Evolutionary conservation across 441 rosid species (phyloP).

Genomic region (Breynia disticha): DNA sequence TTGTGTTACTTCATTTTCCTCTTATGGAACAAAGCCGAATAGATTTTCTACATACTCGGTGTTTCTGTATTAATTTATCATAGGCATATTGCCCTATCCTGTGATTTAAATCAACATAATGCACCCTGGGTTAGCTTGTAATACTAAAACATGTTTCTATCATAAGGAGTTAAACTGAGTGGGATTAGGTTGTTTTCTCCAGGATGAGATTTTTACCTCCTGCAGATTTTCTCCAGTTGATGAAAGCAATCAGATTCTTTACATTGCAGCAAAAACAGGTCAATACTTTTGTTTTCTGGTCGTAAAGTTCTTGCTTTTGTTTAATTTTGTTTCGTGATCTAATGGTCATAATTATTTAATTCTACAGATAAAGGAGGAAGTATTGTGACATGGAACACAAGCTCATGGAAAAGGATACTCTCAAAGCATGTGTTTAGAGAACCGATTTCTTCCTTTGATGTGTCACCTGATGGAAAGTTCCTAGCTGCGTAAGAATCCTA

Average conservation of each 20-base stretch:
- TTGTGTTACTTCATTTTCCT: background rate
- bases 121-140: too few relatives aligned
- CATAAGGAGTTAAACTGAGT: background rate
- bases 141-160: too few relatives aligned
- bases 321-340: conserved; percentile 1
- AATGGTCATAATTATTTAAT: conserved; percentile 12
- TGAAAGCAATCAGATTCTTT: conserved; percentile 44
- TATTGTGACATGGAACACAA: conserved; percentile 64
- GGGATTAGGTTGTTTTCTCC: conserved; percentile 18
- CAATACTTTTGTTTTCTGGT: background rate
- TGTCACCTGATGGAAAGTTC: conserved; percentile 76
- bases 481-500: conserved; percentile 54
- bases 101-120: too few relatives aligned
- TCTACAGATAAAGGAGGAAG: conserved; percentile 54
- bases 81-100: too few relatives aligned
- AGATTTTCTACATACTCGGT: too few relatives aligned
- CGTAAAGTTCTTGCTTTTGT: background rate
- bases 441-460: conserved; percentile 57
- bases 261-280: conserved; percentile 72
- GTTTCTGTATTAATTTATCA: too few relatives aligned
- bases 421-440: conserved; percentile 51
- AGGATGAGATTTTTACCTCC: conserved; percentile 78
- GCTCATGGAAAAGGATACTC: conserved; percentile 48
- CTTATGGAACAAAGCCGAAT: too few relatives aligned
- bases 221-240: conserved; percentile 62